Base-by-base conservation (phyloP, 2,329 filamentous ascomycete genomes). In the Venturiaceae sp. region DNA sequence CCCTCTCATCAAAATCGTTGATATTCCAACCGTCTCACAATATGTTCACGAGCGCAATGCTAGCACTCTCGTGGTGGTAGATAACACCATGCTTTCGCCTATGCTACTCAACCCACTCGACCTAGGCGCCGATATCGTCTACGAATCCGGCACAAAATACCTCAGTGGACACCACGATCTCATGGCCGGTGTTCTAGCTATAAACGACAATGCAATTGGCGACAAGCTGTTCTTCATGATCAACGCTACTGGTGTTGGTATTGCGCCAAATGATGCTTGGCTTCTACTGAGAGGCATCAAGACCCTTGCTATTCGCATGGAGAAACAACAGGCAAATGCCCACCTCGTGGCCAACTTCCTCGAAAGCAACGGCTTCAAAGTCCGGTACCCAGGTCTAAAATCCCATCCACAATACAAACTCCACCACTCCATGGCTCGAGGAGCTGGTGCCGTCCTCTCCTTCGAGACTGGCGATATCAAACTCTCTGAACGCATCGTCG, bases 21-120 rank as follows among this genome's bases (percentile, higher is more conserved):
- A 99, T 71, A 88, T 99, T 60, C 81, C 86, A 3, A 80, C 84
- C 23, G 95, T 99, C 65, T 84, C 94, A 14, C 79, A 80, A 39
- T 76, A 86, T 21, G 83, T 88, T 0, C 94, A 97, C 71, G 83
- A 86, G 37, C 83, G 82, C 54, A 96, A 94, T 72, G 78, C 86
- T 7, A 83, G 83, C 62, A 88, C 90, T 28, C 77, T 97, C 41
- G 91, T 99, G 16, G 85, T 92, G 1, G 94, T 97, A 28, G 94
- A 99, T 75, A 99, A 99, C 77, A 99, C 94, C 60, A 99, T 99
- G 94, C 85, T 99, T 64, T 96, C 92, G 2, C 94, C 94, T 11
- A 86, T 96, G 78, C 84, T 99, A 7, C 86, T 86, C 68, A 97
- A 96, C 75, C 94, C 94, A 5, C 83, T 99, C 19, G 92, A 97